phyloP scores from a whole-genome alignment of 257 asterid genomes.

The Nicotiana tabacum region DNA sequence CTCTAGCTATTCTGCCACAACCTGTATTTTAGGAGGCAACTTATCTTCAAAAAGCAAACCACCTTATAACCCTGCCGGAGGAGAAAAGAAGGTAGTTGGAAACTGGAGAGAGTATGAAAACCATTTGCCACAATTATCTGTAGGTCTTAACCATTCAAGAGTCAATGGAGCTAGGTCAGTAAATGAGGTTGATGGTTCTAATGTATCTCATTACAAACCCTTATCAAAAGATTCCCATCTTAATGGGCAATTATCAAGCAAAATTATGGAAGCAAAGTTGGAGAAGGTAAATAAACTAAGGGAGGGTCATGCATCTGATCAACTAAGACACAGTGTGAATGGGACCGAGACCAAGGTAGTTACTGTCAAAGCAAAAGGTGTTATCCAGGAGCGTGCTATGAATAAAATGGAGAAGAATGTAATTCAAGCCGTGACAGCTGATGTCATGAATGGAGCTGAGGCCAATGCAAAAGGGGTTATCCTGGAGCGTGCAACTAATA shows the following conservation, averaged over 20 bases:
- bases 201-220: constrained; percentile 13
- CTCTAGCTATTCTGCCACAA: constrained; percentile 11
- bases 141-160: constrained; percentile 11
- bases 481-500: not conserved
- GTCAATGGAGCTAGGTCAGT: constrained; percentile 4
- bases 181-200: constrained; percentile 19
- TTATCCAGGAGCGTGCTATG: not conserved
- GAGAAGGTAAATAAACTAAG: constrained; percentile 16
- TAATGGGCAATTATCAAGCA: constrained; percentile 9
- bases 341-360: constrained; percentile 24
- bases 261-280: constrained; percentile 5
- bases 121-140: constrained; percentile 19
- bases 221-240: constrained; percentile 17
- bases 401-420: constrained; percentile 10
- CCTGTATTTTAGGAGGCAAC: constrained; percentile 8
- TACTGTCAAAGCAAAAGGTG: constrained; percentile 17
- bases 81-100: not conserved
- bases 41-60: constrained; percentile 14
- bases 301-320: constrained; percentile 12
- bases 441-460: constrained; percentile 21
- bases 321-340: constrained; percentile 8
- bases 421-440: constrained; percentile 14
- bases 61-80: constrained; percentile 1
- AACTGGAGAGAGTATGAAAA: constrained; percentile 11
- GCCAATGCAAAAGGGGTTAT: constrained; percentile 15